A percentile compares a stretch with the other conserved stretches of the same genome.
phyloP scores from a whole-genome alignment of 2,329 filamentous ascomycete species.

The Monosporascus sp. region DNA sequence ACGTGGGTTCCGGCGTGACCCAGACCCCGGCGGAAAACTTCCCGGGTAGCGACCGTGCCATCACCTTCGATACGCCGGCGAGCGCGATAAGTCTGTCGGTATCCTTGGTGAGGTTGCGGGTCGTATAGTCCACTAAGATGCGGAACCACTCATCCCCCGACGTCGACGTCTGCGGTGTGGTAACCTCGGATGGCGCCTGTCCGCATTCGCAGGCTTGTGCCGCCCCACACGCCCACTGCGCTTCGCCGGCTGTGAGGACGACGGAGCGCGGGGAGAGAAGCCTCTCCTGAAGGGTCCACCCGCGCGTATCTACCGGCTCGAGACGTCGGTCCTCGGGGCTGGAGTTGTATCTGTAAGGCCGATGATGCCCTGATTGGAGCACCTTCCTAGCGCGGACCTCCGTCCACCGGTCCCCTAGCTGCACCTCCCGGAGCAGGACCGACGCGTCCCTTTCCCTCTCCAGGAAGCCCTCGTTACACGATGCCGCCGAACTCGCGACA shows the following conservation, averaged over 20 bases:
- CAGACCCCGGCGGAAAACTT: background rate
- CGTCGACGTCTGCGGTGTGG: background rate
- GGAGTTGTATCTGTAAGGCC: background rate
- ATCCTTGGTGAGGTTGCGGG: background rate
- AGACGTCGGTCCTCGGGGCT: background rate
- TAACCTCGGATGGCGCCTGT: background rate
- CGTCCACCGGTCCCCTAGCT: background rate
- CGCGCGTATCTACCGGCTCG: background rate
- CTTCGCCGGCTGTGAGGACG: background rate
- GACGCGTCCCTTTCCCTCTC: background rate
- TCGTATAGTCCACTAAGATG: background rate
- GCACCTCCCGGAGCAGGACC: background rate
- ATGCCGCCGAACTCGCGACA: background rate
- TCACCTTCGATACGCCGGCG: background rate
- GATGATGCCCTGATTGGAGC: background rate
- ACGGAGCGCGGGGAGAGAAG: background rate
- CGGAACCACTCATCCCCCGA: background rate
- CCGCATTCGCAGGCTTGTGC: background rate
- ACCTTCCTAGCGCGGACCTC: background rate
- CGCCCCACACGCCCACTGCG: background rate
- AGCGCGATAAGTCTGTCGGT: background rate
- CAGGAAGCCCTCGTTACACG: background rate
- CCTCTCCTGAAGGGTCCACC: background rate
- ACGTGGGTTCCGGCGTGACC: background rate
- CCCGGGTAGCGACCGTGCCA: background rate